Conservation (phyloP, 116 monocot species). For the Trichopus zeylanicus region DNA sequence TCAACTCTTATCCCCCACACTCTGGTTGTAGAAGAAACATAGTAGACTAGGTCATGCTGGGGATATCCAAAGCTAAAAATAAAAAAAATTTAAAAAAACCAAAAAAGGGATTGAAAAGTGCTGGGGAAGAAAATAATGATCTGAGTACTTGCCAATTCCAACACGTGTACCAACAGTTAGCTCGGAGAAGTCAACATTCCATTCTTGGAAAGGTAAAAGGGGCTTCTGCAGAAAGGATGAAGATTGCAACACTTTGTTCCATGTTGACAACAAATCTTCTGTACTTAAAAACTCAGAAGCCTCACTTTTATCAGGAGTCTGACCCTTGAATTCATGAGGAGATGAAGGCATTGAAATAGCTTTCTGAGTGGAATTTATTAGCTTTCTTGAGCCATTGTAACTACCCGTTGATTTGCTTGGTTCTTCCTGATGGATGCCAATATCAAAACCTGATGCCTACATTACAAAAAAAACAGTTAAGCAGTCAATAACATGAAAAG, state of each 20-base stretch:
- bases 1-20: too few species aligned
- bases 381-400: slow-evolving; percentile 34
- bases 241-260: slow-evolving; percentile 80
- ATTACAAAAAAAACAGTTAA: not conserved
- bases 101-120: too few species aligned
- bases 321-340: slow-evolving; percentile 60
- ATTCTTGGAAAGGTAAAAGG: slow-evolving; percentile 78
- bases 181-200: slow-evolving; percentile 93
- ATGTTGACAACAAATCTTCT: slow-evolving; percentile 40
- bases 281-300: slow-evolving; percentile 34
- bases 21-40: too few species aligned
- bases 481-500: not conserved
- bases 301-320: slow-evolving; percentile 30
- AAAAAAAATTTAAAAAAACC: too few species aligned
- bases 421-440: slow-evolving; percentile 29
- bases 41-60: too few species aligned
- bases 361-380: slow-evolving; percentile 54
- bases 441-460: slow-evolving; percentile 16
- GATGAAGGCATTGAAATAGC: slow-evolving; percentile 89
- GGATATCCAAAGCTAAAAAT: too few species aligned
- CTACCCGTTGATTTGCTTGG: slow-evolving; percentile 20
- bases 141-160: slow-evolving; percentile 80
- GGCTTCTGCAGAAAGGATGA: slow-evolving; percentile 64
- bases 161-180: slow-evolving; percentile 92
- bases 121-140: not conserved